Evolutionary conservation across 129 eudicot species (phyloP).

Genomic region (Apium graveolens): DNA sequence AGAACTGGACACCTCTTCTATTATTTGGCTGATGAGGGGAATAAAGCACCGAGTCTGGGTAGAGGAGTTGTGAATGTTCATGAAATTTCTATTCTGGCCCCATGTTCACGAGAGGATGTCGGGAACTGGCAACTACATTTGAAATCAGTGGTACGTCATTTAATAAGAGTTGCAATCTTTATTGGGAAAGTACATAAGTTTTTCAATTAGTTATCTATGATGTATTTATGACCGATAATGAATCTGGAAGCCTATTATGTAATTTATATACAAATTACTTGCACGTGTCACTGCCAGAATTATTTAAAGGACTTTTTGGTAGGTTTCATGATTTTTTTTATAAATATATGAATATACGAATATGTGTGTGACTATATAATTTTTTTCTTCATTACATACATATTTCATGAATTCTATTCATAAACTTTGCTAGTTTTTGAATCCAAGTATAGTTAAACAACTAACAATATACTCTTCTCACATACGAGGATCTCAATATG

Average conservation of each 20-base stretch:
- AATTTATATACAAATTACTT: not conserved
- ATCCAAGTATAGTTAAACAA: too few relatives aligned
- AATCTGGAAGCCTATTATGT: not conserved
- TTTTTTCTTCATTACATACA: not conserved
- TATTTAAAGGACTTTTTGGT: too few relatives aligned
- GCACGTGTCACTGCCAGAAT: too few relatives aligned
- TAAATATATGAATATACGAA: not conserved
- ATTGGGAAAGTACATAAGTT: not conserved
- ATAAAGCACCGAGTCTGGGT: constrained; percentile 52
- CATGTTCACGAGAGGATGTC: constrained; percentile 66
- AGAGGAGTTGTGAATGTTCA: constrained; percentile 34
- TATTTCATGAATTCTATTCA: not conserved
- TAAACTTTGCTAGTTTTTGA: too few relatives aligned
- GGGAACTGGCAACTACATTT: constrained; percentile 88
- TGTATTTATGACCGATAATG: not conserved
- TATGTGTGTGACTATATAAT: not conserved
- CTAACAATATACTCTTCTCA: too few relatives aligned
- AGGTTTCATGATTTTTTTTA: not conserved
- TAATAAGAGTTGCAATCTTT: constrained; percentile 1
- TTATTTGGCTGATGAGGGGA: constrained; percentile 91
- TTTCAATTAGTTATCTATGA: not conserved
- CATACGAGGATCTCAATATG: too few relatives aligned
- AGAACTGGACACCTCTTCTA: constrained; percentile 67
- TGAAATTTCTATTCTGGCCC: constrained; percentile 59
- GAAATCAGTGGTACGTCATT: constrained; percentile 52